These are phyloP conservation scores for Apiospora pterosperma DNA, from an alignment of 2,329 filamentous ascomycete genomes.

Conservation along the genomic window DNA sequence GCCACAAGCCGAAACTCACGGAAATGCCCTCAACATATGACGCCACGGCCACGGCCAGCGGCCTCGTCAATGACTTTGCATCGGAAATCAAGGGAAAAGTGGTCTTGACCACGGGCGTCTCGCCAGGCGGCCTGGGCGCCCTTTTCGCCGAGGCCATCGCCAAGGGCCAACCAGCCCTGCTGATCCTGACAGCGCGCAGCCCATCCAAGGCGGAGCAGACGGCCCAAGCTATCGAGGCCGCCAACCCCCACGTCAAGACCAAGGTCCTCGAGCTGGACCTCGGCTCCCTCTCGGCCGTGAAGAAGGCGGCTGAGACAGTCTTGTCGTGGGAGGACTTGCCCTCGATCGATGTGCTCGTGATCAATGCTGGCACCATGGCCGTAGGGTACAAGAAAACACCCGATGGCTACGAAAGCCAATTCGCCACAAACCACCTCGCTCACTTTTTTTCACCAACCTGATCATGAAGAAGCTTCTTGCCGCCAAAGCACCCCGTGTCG, in stretches of 20 bases:
- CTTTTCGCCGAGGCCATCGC: constrained; percentile 34
- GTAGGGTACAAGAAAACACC: constrained; percentile 20
- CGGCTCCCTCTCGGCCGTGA: not conserved
- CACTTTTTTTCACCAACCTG: constrained; percentile 36
- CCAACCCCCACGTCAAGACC: constrained; percentile 28
- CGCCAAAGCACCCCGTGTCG: constrained; percentile 27
- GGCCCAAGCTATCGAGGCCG: constrained; percentile 28
- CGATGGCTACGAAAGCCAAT: constrained; percentile 36
- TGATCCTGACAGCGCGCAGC: constrained; percentile 43
- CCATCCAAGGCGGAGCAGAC: constrained; percentile 34
- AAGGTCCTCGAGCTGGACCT: constrained; percentile 22
- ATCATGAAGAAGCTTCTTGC: constrained; percentile 26
- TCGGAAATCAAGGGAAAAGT: constrained; percentile 31
- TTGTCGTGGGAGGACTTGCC: constrained; percentile 23
- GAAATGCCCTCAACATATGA: not conserved
- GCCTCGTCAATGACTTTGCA: constrained; percentile 25
- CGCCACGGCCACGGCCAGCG: constrained; percentile 16
- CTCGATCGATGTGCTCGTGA: constrained; percentile 25
- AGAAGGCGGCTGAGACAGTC: constrained; percentile 32
- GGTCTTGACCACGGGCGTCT: constrained; percentile 39
- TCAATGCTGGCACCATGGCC: constrained; percentile 41
- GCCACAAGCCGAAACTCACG: no score
- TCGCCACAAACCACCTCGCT: constrained; percentile 33
- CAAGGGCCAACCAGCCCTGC: constrained; percentile 31
- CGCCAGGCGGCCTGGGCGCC: constrained; percentile 34